Base-by-base conservation (phyloP, 805 yeast species). In the Teunomyces cretensis region DNA sequence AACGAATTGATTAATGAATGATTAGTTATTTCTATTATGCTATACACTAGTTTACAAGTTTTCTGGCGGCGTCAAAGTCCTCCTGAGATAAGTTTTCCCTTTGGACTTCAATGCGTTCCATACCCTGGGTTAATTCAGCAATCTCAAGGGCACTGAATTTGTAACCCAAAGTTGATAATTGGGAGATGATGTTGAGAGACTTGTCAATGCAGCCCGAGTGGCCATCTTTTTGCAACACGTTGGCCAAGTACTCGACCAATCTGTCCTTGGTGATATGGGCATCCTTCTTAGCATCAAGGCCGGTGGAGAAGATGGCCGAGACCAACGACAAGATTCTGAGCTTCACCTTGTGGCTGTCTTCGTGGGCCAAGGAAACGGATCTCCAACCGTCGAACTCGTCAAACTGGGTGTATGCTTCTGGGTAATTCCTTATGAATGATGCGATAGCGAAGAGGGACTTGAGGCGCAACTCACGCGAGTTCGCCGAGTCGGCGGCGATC, bases 391-490 rank as follows among this genome's bases (percentile, higher is more conserved):
- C 61, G 4, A 62, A 52, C 26, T 69, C 61, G 33, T 70, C 78
- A 55, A 94, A 92, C 48, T 70, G 60, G 4, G 68, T 65, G 46
- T 80, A 81, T 2, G 82, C 84, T 0, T 65, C 67, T 22, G 68
- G 64, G 57, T 81, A 83, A 65, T 92, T 91, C 58, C 96, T 80
- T 6, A 89, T 64, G 11, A 83, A 70, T 32, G 84, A 81, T 0
- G 95, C 79, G 13, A 92, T 65, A 0, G 97, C 96, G 60, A 86
- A 88, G 22, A 90, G 59, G 0, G 88, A 82, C 61, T 91, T 91
- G 28, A 78, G 62, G 42, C 76, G 70, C 22, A 81, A 77, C 2
- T 43, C 60, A 22, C 45, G 45, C 4, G 59, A 41, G 9, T 56
- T 49, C 26, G 58, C 45, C 6, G 56, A 49, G 28, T 57, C 51